Percentiles rank a stretch among this genome's conserved stretches.
Evolutionary conservation across 768 basidiomycete species (phyloP).

Genomic region (Tulasnella sp.): DNA sequence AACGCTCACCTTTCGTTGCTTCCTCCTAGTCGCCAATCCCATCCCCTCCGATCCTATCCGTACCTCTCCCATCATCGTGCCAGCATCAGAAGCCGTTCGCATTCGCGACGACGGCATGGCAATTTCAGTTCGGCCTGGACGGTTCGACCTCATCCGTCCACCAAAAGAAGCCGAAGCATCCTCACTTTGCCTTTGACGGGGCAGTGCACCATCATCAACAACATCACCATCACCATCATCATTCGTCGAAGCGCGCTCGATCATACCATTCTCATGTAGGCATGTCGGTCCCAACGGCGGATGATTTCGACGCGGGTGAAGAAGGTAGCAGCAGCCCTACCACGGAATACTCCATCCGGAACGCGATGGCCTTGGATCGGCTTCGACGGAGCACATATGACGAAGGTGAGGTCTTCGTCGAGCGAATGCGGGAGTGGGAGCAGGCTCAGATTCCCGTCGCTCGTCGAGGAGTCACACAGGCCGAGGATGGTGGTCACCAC

Average conservation of each 20-base stretch:
- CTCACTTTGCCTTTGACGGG: too few species aligned
- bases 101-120: neutral
- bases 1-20: too few species aligned
- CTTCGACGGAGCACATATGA: constrained; percentile 8
- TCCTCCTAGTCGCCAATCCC: constrained; percentile 12
- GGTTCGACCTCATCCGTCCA: neutral
- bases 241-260: too few species aligned
- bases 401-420: constrained; percentile 13
- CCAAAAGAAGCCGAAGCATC: too few species aligned
- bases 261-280: constrained; percentile 4
- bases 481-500: neutral
- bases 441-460: neutral
- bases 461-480: too few species aligned
- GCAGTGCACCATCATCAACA: neutral
- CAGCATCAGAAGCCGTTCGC: neutral
- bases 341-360: neutral
- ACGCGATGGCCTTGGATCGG: neutral
- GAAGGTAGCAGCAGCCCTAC: neutral
- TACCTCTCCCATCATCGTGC: neutral
- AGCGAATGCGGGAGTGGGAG: constrained; percentile 14
- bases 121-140: constrained; percentile 9
- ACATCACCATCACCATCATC: neutral
- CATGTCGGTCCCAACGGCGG: too few species aligned
- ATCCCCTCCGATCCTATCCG: constrained; percentile 13
- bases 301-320: constrained; percentile 10